These are phyloP conservation scores for Pestalotiopsis sp. DNA, from an alignment of 2,329 filamentous ascomycete genomes.

Conservation along the genomic window DNA sequence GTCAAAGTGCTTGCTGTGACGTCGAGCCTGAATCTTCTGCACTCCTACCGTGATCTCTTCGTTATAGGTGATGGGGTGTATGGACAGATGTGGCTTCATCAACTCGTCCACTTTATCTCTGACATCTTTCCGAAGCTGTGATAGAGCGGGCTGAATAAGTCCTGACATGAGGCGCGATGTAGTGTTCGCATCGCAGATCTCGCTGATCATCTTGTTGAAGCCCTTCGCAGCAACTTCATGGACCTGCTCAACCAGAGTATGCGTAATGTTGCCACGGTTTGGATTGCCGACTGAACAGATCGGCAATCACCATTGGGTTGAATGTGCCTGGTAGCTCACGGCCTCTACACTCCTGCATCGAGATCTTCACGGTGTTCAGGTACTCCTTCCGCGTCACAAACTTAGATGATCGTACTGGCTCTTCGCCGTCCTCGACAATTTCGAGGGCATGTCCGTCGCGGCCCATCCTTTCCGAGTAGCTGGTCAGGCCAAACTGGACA, in stretches of 20 bases:
- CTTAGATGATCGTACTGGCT: background rate
- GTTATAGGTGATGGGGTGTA: constrained; percentile 30
- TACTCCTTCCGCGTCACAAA: too few species aligned
- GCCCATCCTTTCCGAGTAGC: background rate
- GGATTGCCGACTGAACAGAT: constrained; percentile 28
- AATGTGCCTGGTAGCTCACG: background rate
- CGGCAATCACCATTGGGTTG: constrained; percentile 23
- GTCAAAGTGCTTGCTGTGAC: too few species aligned
- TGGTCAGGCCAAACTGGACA: background rate
- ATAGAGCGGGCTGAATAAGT: background rate
- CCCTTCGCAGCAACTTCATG: background rate
- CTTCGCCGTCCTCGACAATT: background rate
- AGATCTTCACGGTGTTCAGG: background rate
- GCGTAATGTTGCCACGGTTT: constrained; percentile 26
- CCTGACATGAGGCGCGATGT: background rate
- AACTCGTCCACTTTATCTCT: background rate
- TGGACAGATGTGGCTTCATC: constrained; percentile 18
- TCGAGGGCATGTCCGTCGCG: background rate
- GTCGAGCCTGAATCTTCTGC: too few species aligned
- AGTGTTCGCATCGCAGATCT: background rate
- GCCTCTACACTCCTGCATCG: background rate
- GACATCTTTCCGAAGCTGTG: background rate
- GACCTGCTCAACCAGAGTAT: background rate
- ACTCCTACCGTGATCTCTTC: constrained; percentile 17
- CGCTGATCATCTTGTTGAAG: background rate